Evolutionary conservation across 2,329 filamentous ascomycete genomes (phyloP).

Genomic region (Zymoseptoria brevis): DNA sequence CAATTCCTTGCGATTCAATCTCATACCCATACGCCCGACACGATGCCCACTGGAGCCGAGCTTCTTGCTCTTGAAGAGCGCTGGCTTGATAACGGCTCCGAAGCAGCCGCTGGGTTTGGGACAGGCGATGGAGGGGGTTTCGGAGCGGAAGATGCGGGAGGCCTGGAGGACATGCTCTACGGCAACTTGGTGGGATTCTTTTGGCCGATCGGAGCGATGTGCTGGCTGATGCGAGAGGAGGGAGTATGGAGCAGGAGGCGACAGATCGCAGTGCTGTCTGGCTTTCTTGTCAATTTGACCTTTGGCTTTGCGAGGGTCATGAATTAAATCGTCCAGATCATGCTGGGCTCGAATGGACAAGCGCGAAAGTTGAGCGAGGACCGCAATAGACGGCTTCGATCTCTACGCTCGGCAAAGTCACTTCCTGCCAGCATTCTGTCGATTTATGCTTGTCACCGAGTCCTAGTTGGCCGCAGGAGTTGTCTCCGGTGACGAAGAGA

Average conservation of each 20-base stretch:
- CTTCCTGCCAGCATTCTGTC: constrained; percentile 21
- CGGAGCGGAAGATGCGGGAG: constrained; percentile 49
- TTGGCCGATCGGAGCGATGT: constrained; percentile 81
- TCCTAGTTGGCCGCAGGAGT: constrained; percentile 54
- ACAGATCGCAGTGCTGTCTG: constrained; percentile 78
- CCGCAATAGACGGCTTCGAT: constrained; percentile 17
- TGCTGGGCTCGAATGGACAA: background rate
- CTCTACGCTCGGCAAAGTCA: constrained; percentile 5
- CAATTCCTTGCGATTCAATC: constrained; percentile 85
- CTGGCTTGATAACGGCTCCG: constrained; percentile 65
- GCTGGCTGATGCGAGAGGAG: constrained; percentile 76
- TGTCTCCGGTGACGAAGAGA: constrained; percentile 51
- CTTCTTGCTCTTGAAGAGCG: constrained; percentile 75
- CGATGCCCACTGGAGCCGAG: constrained; percentile 71
- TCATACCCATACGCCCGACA: constrained; percentile 75
- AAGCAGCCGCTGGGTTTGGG: constrained; percentile 27
- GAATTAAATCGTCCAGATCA: constrained; percentile 24
- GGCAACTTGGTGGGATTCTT: constrained; percentile 91
- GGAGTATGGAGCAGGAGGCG: constrained; percentile 79
- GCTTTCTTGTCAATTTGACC: constrained; percentile 68
- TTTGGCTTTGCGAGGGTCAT: constrained; percentile 63
- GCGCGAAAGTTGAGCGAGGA: constrained; percentile 18
- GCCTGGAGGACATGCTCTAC: constrained; percentile 77
- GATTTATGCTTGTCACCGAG: constrained; percentile 14
- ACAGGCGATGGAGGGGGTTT: constrained; percentile 37